These are phyloP conservation scores for Excoecaria cochinchinensis DNA, from an alignment of 345 rosid species.

Conservation along the genomic window DNA sequence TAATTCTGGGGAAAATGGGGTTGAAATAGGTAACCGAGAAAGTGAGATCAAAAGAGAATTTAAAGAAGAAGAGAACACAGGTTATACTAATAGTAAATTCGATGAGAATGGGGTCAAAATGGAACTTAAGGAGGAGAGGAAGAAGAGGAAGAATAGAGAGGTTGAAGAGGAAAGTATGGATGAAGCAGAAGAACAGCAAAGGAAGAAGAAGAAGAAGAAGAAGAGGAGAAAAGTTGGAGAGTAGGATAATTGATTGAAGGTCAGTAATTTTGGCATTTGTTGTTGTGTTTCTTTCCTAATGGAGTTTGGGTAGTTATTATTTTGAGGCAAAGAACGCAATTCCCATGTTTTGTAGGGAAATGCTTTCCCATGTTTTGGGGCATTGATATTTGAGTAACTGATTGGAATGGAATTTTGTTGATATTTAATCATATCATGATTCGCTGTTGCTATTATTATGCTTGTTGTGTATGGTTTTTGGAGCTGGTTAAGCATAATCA, in stretches of 20 bases:
- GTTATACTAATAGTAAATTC: background rate
- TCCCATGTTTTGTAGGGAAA: background rate
- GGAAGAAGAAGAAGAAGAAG: conserved; percentile 52
- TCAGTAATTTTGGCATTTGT: background rate
- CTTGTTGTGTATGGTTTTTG: background rate
- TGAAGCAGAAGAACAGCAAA: conserved; percentile 29
- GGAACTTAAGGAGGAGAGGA: conserved; percentile 6
- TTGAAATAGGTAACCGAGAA: conserved; percentile 9
- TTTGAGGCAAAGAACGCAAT: conserved; percentile 7
- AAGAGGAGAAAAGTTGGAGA: conserved; percentile 24
- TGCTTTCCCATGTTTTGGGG: background rate
- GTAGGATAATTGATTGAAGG: background rate
- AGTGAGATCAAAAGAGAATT: conserved; percentile 2
- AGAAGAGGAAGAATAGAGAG: conserved; percentile 31
- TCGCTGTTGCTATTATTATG: background rate
- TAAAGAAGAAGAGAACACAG: conserved; percentile 15
- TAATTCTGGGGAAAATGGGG: conserved; percentile 11
- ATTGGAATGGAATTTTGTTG: background rate
- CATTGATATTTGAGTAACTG: background rate
- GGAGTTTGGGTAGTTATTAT: background rate
- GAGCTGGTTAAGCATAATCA: background rate
- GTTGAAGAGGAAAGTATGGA: conserved; percentile 20
- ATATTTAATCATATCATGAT: background rate
- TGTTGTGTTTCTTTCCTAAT: background rate
- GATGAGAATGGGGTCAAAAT: conserved; percentile 2